Percentiles rank a stretch among this genome's conserved stretches.
Evolutionary conservation across 2,329 filamentous ascomycete genomes (phyloP).

Genomic region (Emericellopsis cladophorae): DNA sequence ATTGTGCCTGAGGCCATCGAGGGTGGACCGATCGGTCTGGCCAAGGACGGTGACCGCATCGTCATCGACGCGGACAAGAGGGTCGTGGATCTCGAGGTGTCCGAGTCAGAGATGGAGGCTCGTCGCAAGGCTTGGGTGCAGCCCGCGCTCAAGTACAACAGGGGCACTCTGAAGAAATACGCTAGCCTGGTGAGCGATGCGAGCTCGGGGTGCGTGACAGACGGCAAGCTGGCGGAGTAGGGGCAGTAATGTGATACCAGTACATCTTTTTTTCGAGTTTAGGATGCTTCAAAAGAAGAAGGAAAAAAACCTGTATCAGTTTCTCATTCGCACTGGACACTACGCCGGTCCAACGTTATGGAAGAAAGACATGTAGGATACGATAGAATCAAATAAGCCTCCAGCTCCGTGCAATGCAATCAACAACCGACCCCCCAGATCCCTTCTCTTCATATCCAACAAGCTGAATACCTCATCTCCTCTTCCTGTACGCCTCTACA

Average conservation of each 20-base stretch:
- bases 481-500: constrained; percentile 49
- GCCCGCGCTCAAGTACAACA: constrained; percentile 59
- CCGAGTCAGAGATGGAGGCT: constrained; percentile 55
- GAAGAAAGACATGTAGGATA: neutral
- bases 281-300: no score
- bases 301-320: no score
- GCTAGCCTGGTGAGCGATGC: constrained; percentile 79
- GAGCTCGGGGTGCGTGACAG: constrained; percentile 81
- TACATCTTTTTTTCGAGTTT: neutral
- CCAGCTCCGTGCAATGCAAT: no score
- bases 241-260: neutral
- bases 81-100: constrained; percentile 52
- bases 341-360: neutral
- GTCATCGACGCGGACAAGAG: constrained; percentile 80
- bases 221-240: constrained; percentile 20
- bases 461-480: constrained; percentile 7
- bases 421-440: neutral
- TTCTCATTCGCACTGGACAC: neutral
- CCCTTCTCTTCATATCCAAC: neutral
- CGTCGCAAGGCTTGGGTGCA: constrained; percentile 56
- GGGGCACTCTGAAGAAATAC: constrained; percentile 86
- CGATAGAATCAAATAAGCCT: neutral
- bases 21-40: constrained; percentile 78
- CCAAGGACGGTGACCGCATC: constrained; percentile 67
- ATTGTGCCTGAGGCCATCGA: constrained; percentile 83